A percentile compares a stretch with the other conserved stretches of the same genome.
phyloP scores from a whole-genome alignment of 768 basidiomycete genomes.

The Sarcodon sp. region DNA sequence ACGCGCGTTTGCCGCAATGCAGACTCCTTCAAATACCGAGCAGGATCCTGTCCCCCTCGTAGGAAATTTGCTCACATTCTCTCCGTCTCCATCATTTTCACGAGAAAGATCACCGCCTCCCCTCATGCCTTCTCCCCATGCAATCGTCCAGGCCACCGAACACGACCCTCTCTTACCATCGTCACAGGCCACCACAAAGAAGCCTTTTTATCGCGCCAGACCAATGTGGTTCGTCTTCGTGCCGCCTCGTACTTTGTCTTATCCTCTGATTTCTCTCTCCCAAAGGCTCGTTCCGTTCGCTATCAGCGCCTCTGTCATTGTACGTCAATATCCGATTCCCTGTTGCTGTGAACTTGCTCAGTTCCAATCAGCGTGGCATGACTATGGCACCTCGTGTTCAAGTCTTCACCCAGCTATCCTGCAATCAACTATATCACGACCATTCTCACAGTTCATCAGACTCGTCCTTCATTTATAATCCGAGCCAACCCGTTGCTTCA shows the following conservation, averaged over 20 bases:
- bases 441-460: constrained; percentile 1
- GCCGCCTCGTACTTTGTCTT: background rate
- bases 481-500: background rate
- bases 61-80: no score
- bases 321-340: constrained; percentile 18
- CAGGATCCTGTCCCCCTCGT: no score
- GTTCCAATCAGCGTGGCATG: constrained; percentile 50
- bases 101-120: no score
- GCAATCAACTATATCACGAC: constrained; percentile 24
- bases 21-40: no score
- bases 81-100: no score
- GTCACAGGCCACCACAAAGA: constrained; percentile 12
- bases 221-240: constrained; percentile 27
- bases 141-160: no score
- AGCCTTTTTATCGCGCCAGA: constrained; percentile 36
- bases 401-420: constrained; percentile 69
- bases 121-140: no score
- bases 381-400: constrained; percentile 70
- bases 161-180: no score
- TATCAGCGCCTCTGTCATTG: constrained; percentile 52
- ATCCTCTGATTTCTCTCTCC: background rate
- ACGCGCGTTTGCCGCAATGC: no score
- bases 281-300: constrained; percentile 64
- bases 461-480: constrained; percentile 2
- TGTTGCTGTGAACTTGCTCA: constrained; percentile 1